phyloP scores from a whole-genome alignment of 2,329 filamentous ascomycete genomes.

The Incumbomyces delicatus region DNA sequence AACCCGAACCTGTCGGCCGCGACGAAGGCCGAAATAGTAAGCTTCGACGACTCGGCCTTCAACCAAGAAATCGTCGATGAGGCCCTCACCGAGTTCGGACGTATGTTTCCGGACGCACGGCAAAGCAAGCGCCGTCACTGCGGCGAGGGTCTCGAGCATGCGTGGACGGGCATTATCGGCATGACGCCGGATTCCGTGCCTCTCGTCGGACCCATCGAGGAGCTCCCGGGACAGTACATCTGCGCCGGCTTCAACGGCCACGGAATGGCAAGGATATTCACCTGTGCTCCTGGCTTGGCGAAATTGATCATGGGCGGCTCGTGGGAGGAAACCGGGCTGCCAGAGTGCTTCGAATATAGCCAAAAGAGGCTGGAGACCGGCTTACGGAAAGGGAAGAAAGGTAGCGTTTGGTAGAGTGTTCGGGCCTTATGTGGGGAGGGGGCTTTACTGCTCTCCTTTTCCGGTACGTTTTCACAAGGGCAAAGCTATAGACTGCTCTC shows the following conservation, averaged over 20 bases:
- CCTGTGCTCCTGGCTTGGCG: constrained; percentile 35
- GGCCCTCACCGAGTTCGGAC: constrained; percentile 25
- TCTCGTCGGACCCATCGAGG: constrained; percentile 35
- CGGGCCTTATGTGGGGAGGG: too few species aligned
- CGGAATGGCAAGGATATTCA: constrained; percentile 41
- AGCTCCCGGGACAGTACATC: constrained; percentile 36
- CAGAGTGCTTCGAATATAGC: constrained; percentile 29
- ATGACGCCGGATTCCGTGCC: constrained; percentile 40
- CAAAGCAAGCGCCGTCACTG: constrained; percentile 18
- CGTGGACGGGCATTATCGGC: constrained; percentile 40
- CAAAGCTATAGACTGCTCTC: too few species aligned
- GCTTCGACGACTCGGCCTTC: constrained; percentile 31
- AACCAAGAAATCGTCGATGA: constrained; percentile 33
- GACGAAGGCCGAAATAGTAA: constrained; percentile 24
- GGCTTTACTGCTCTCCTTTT: too few species aligned
- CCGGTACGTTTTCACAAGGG: too few species aligned
- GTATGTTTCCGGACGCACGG: constrained; percentile 25
- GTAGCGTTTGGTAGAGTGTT: constrained; percentile 7
- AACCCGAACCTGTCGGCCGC: constrained; percentile 31
- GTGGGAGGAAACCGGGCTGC: constrained; percentile 31
- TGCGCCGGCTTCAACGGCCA: constrained; percentile 44
- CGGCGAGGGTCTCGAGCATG: constrained; percentile 37
- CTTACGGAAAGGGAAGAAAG: not conserved
- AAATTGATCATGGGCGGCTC: constrained; percentile 32
- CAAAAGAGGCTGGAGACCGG: constrained; percentile 18